These are phyloP conservation scores for Penicillium antarcticum DNA, from an alignment of 495 filamentous ascomycete genomes.

Conservation along the genomic window DNA sequence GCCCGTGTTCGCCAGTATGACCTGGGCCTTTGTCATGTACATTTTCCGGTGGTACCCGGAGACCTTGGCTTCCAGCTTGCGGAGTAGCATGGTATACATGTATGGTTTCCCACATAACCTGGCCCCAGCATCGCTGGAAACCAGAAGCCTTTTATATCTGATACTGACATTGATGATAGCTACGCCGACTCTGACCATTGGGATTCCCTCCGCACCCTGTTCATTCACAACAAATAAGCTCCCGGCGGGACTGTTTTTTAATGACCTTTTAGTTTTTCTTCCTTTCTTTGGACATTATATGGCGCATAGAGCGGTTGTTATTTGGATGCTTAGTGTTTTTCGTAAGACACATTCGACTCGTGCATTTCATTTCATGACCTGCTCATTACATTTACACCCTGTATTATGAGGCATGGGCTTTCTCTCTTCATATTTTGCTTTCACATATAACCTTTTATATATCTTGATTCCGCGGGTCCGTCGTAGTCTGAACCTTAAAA, in stretches of 20 bases:
- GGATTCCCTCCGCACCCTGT: conserved; percentile 74
- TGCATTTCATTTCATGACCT: conserved; percentile 4
- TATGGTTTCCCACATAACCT: conserved; percentile 48
- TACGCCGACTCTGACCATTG: conserved; percentile 75
- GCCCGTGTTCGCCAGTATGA: conserved; percentile 84
- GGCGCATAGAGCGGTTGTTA: conserved; percentile 34
- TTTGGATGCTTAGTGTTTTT: conserved; percentile 11
- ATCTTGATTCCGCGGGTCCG: conserved; percentile 1
- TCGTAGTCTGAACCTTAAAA: neutral
- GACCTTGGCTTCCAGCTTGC: conserved; percentile 80
- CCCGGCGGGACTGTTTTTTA: neutral
- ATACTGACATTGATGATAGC: conserved; percentile 37
- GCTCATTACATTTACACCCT: conserved; percentile 13
- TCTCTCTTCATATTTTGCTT: conserved; percentile 1
- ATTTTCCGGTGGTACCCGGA: conserved; percentile 90
- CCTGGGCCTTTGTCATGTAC: conserved; percentile 94
- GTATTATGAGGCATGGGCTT: conserved; percentile 25
- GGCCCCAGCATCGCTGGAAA: neutral
- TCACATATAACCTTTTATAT: neutral
- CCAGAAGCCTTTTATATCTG: neutral
- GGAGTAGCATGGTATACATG: conserved; percentile 98
- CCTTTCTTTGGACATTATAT: conserved; percentile 15
- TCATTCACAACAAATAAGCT: conserved; percentile 78
- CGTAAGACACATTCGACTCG: neutral
- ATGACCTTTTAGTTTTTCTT: conserved; percentile 10